Evolutionary conservation across 768 basidiomycete species (phyloP).

Genomic region (Crepidotus variabilis): DNA sequence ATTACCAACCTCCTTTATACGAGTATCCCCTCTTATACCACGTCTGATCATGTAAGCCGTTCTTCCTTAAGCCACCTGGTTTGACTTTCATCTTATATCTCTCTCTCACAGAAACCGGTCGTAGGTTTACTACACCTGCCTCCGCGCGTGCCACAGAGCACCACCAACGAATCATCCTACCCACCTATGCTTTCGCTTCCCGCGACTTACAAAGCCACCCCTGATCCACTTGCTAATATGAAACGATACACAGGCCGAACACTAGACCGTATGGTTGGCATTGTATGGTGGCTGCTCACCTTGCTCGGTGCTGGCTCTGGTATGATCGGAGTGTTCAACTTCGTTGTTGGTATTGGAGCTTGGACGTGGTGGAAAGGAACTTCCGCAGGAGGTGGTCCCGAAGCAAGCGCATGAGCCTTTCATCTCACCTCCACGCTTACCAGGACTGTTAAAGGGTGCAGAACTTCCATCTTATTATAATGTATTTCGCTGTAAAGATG

Average conservation of each 20-base stretch:
- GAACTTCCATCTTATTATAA: too few species aligned
- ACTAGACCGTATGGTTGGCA: conserved; percentile 74
- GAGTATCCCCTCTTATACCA: conserved; percentile 76
- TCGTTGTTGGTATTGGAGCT: conserved; percentile 60
- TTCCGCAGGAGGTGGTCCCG: conserved; percentile 7
- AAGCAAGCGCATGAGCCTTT: not conserved
- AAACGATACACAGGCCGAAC: conserved; percentile 65
- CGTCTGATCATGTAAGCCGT: conserved; percentile 80
- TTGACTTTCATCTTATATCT: not conserved
- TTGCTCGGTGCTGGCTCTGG: conserved; percentile 76
- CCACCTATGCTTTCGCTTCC: conserved; percentile 51
- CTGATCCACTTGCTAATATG: conserved; percentile 47
- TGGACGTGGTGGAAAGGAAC: conserved; percentile 57
- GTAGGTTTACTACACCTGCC: conserved; percentile 69
- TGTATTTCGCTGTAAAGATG: conserved; percentile 1
- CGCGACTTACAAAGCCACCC: conserved; percentile 41
- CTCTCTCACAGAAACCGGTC: conserved; percentile 71
- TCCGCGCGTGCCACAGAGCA: conserved; percentile 16
- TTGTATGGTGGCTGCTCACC: conserved; percentile 74
- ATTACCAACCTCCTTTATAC: conserved; percentile 74
- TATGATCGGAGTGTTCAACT: conserved; percentile 68
- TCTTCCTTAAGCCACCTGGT: not conserved
- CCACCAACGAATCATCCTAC: too few species aligned
- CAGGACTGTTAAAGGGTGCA: too few species aligned
- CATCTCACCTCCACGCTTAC: too few species aligned